Evolutionary conservation across 257 asterid genomes (phyloP).

Genomic region (Galeopsis tetrahit): DNA sequence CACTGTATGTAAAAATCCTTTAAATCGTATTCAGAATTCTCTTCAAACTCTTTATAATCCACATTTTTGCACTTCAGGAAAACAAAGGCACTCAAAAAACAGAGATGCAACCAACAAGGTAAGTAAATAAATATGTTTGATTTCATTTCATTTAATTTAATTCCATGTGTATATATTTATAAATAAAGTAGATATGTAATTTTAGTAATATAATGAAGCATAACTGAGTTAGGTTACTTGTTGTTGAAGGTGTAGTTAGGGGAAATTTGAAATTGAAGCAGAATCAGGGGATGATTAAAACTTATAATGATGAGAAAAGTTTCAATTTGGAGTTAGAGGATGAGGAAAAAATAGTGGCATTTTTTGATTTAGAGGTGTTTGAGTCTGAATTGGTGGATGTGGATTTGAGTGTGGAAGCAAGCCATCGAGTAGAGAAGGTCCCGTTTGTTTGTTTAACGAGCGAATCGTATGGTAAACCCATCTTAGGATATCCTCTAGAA

Average conservation of each 20-base stretch:
- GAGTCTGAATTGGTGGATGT: constrained; percentile 50
- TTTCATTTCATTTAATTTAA: too few species aligned
- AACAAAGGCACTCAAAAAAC: too few species aligned
- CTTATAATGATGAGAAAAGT: constrained; percentile 3
- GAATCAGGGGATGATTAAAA: constrained; percentile 15
- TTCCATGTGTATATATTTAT: too few species aligned
- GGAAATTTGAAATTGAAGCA: constrained; percentile 28
- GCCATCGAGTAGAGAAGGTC: constrained; percentile 41
- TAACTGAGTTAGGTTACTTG: neutral
- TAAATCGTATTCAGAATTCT: too few species aligned
- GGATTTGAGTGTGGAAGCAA: constrained; percentile 46
- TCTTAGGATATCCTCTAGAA: constrained; percentile 65
- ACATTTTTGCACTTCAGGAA: too few species aligned
- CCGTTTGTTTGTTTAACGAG: constrained; percentile 65
- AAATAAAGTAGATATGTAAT: too few species aligned
- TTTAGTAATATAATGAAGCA: neutral
- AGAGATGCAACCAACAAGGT: too few species aligned
- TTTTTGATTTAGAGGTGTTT: constrained; percentile 24
- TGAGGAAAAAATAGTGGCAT: constrained; percentile 27
- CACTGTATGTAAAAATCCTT: too few species aligned
- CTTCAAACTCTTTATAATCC: too few species aligned
- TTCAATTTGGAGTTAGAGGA: constrained; percentile 10
- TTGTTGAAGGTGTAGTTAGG: constrained; percentile 31
- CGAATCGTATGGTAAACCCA: constrained; percentile 41
- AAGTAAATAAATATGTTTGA: too few species aligned